Percentiles rank a stretch among this genome's conserved stretches.
Conservation (phyloP, 345 rosid species). For the Brassica carinata region DNA sequence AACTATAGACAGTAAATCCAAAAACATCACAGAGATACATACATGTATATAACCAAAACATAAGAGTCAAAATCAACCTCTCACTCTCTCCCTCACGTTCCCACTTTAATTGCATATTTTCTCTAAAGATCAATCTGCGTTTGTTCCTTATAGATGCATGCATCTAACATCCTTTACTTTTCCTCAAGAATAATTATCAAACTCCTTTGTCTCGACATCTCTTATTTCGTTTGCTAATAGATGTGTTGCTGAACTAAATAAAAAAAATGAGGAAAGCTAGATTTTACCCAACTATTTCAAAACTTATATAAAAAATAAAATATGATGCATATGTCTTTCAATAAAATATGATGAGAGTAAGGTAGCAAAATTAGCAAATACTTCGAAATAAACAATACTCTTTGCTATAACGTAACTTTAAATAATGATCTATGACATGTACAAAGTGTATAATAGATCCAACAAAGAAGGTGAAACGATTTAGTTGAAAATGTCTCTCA, state of each 20-base stretch:
- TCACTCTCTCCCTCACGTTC: not conserved
- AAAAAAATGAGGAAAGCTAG: not conserved
- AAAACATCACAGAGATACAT: not conserved
- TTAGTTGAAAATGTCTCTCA: not conserved
- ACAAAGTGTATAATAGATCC: not conserved
- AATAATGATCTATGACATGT: not conserved
- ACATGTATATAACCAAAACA: not conserved
- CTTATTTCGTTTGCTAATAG: not conserved
- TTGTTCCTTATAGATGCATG: slow-evolving; percentile 32
- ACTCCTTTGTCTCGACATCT: slow-evolving; percentile 15
- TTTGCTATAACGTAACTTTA: not conserved
- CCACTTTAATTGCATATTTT: slow-evolving; percentile 27
- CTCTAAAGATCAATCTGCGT: slow-evolving; percentile 16
- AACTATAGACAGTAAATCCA: not conserved
- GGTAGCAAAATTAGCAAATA: not conserved
- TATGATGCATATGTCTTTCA: not conserved
- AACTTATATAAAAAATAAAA: not conserved
- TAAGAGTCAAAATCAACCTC: slow-evolving; percentile 21
- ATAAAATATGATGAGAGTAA: not conserved
- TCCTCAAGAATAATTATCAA: slow-evolving; percentile 19
- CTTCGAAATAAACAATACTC: not conserved
- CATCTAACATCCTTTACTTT: slow-evolving; percentile 22
- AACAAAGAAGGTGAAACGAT: not conserved
- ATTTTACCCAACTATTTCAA: not conserved
- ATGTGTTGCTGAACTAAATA: not conserved